A percentile compares a stretch with the other conserved stretches of the same genome.
Conservation (phyloP, 1,284 basidiomycete genomes). For the Phaffia rhodozyma region DNA sequence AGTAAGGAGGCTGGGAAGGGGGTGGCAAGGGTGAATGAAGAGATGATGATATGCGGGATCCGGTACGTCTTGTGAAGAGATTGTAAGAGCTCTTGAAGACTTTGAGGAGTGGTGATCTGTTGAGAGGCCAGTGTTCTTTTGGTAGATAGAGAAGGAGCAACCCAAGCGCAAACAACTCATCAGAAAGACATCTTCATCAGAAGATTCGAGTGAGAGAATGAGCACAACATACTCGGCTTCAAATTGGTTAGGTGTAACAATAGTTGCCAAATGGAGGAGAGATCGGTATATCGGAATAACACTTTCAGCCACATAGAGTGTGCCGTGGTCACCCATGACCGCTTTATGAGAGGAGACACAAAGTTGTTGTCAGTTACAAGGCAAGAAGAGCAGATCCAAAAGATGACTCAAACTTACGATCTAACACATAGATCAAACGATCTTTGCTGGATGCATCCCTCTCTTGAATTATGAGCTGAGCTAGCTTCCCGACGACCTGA, state of each 20-base stretch:
- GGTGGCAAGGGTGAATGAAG: slow-evolving; percentile 51
- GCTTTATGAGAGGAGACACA: slow-evolving; percentile 37
- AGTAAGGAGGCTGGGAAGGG: slow-evolving; percentile 27
- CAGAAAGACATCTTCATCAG: background rate
- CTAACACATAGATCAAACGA: slow-evolving; percentile 67
- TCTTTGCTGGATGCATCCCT: slow-evolving; percentile 33
- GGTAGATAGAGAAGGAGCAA: background rate
- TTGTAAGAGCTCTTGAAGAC: slow-evolving; percentile 56
- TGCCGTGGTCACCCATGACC: slow-evolving; percentile 80
- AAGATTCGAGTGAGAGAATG: background rate
- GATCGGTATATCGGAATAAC: slow-evolving; percentile 77
- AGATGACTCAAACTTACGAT: slow-evolving; percentile 52
- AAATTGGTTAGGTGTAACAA: slow-evolving; percentile 97
- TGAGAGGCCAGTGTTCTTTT: slow-evolving; percentile 59
- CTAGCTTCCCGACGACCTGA: slow-evolving; percentile 51
- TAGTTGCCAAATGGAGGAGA: slow-evolving; percentile 66
- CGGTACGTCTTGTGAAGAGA: slow-evolving; percentile 60
- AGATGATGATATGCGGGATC: slow-evolving; percentile 81
- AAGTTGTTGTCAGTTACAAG: background rate
- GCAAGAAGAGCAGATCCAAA: too few species aligned
- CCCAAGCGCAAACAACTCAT: background rate
- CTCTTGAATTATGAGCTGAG: slow-evolving; percentile 37
- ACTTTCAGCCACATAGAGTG: slow-evolving; percentile 73
- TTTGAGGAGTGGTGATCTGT: slow-evolving; percentile 50
- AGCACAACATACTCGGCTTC: slow-evolving; percentile 75